These are phyloP conservation scores for Phytopythium delawarense DNA, from an alignment of 352 stramenopile species.

Conservation along the genomic window DNA sequence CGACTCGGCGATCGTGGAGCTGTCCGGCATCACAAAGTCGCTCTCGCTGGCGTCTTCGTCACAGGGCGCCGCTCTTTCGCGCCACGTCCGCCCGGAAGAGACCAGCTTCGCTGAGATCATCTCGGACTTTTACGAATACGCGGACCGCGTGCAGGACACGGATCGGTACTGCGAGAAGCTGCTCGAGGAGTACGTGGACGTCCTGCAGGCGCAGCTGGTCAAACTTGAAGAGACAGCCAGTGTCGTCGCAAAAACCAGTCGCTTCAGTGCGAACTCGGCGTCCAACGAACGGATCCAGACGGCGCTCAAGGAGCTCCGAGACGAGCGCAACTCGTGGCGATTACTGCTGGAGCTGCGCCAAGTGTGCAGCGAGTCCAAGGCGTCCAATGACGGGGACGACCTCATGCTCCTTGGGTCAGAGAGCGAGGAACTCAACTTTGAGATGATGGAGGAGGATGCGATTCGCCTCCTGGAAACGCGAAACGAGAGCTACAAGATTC, in stretches of 20 bases:
- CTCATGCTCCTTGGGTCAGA: slow-evolving; percentile 39
- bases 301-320: slow-evolving; percentile 56
- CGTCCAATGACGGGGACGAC: slow-evolving; percentile 19
- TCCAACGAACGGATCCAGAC: slow-evolving; percentile 35
- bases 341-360: slow-evolving; percentile 68
- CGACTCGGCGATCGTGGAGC: slow-evolving; percentile 36
- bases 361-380: slow-evolving; percentile 33
- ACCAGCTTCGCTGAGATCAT: slow-evolving; percentile 69
- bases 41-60: slow-evolving; percentile 24
- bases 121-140: slow-evolving; percentile 70
- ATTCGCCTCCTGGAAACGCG: slow-evolving; percentile 52
- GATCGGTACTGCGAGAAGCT: slow-evolving; percentile 73
- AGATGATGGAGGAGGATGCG: slow-evolving; percentile 79
- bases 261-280: slow-evolving; percentile 9
- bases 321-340: slow-evolving; percentile 85
- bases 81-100: slow-evolving; percentile 71
- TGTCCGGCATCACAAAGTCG: slow-evolving; percentile 42
- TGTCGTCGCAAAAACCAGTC: slow-evolving; percentile 10
- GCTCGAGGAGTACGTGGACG: slow-evolving; percentile 72
- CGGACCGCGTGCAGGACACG: slow-evolving; percentile 63
- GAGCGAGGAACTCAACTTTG: slow-evolving; percentile 46
- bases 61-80: slow-evolving; percentile 36
- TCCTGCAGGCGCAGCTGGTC: slow-evolving; percentile 62
- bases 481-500: slow-evolving; percentile 67
- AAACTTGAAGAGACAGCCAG: slow-evolving; percentile 31